phyloP scores from a whole-genome alignment of 805 yeast species.

The Starmerella kuoi region DNA sequence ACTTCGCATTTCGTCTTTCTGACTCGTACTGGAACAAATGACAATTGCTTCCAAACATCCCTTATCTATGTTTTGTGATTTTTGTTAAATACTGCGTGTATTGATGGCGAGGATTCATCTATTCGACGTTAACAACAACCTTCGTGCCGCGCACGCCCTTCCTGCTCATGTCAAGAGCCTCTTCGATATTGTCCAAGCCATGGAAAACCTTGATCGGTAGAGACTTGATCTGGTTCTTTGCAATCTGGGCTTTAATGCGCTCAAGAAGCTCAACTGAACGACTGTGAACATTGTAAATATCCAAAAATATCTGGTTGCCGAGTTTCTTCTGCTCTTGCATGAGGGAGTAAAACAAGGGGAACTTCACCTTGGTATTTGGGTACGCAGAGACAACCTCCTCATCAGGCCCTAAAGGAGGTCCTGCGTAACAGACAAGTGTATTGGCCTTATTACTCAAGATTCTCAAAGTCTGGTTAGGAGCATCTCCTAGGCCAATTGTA shows the following conservation, averaged over 20 bases:
- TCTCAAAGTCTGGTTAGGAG: conserved; percentile 15
- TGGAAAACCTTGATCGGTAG: conserved; percentile 19
- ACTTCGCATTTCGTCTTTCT: too few relatives aligned
- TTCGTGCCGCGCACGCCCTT: conserved; percentile 23
- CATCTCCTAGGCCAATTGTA: conserved; percentile 19
- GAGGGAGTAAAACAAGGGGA: conserved; percentile 16
- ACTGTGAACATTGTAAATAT: conserved; percentile 5
- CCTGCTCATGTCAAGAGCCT: conserved; percentile 17
- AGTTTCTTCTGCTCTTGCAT: conserved; percentile 19
- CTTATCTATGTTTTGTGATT: too few relatives aligned
- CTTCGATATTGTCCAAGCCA: conserved; percentile 22
- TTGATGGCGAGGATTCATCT: too few relatives aligned
- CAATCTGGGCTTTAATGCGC: conserved; percentile 13
- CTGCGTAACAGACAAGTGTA: conserved; percentile 1
- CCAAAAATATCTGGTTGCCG: conserved; percentile 15
- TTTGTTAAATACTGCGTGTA: too few relatives aligned
- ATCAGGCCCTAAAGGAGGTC: conserved; percentile 2
- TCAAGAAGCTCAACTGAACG: conserved; percentile 8
- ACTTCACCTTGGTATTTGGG: conserved; percentile 3
- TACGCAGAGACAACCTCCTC: background rate
- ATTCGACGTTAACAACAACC: too few relatives aligned
- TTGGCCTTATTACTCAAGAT: background rate
- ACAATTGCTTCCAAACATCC: too few relatives aligned
- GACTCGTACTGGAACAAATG: too few relatives aligned
- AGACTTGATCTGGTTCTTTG: conserved; percentile 10